Evolutionary conservation across 73 alveolate species (phyloP), one percentile per base, ranked within the genome.

Genomic region (Uronychia binucleata): DNA sequence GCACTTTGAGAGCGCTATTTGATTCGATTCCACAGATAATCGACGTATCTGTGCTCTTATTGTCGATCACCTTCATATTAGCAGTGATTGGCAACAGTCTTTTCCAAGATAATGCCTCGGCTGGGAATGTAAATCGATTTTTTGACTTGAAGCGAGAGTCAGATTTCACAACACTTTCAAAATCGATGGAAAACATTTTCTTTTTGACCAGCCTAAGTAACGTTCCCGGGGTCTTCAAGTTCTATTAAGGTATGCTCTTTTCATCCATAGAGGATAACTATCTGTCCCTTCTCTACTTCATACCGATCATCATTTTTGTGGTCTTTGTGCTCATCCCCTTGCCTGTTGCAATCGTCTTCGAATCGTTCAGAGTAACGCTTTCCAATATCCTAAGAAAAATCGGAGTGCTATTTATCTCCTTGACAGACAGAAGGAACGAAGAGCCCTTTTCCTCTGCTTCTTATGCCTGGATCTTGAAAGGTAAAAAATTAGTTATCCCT

Each of bases 301-400:
- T 75, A 29, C 91, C 91, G 30, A 58, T 33, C 59, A 31, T 84
- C 29, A 31, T 84, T 32, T 34, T 84, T 13, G 80, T 81, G 5
- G 91, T 84, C 11, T 58, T 84, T 1, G 57, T 84, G 33, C 78
- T 84, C 19, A 28, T 84, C 33, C 91, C 91, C 0, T 26, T 84
- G 28, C 91, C 91, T 30, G 86, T 84, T 26, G 91, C 91, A 1
- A 77, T 84, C 35, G 91, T 84, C 0, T 84, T 84, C 57, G 91
- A 84, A 76, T 31, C 85, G 0, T 84, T 77, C 77, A 29, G 86
- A 19, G 83, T 31, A 28, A 30, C 13, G 8, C n/a, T 30, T 28
- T 67, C 30, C 5, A 13, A 26, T 26, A 1, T 67, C 31, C 1
- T 13, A 26, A 67, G 78, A 67, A 26, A 27, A 59, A 82, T 30